A percentile compares a stretch with the other conserved stretches of the same genome.
Conservation (phyloP, 1,284 basidiomycete species). For the Xerocomus nothofagi region DNA sequence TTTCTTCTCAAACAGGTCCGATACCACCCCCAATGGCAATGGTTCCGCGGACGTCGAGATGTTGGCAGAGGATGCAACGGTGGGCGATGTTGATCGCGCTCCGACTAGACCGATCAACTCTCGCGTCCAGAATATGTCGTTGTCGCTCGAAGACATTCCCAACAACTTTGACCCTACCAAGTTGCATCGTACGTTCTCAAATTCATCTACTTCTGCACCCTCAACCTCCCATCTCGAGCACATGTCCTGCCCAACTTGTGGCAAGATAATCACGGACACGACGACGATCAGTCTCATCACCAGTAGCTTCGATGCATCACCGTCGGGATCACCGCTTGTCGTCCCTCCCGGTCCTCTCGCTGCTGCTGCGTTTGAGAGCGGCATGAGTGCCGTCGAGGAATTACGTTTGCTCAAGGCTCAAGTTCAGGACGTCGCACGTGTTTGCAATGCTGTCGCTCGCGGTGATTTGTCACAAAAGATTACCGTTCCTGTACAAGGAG, state of each 20-base stretch:
- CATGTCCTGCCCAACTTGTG: constrained; percentile 50
- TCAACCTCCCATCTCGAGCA: constrained; percentile 42
- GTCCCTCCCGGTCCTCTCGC: constrained; percentile 58
- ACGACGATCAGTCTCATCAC: constrained; percentile 37
- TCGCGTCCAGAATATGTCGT: constrained; percentile 37
- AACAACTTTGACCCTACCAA: constrained; percentile 38
- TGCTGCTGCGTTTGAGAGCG: constrained; percentile 58
- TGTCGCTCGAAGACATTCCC: constrained; percentile 45
- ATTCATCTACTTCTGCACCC: constrained; percentile 42
- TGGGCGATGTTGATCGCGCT: constrained; percentile 30
- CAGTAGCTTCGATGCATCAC: constrained; percentile 32
- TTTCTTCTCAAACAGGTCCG: constrained; percentile 30
- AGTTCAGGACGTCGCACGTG: constrained; percentile 84
- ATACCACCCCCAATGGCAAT: constrained; percentile 11
- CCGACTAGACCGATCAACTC: constrained; percentile 29
- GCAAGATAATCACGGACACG: constrained; percentile 43
- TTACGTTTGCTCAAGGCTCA: constrained; percentile 77
- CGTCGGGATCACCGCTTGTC: constrained; percentile 49
- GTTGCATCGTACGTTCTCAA: constrained; percentile 24
- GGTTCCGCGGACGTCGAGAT: constrained; percentile 31
- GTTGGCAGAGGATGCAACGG: constrained; percentile 30
- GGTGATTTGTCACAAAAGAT: constrained; percentile 97
- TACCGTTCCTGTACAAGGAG: constrained; percentile 93
- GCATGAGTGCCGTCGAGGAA: constrained; percentile 72
- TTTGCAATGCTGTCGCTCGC: constrained; percentile 94